Conservation (phyloP, 2,329 filamentous ascomycete genomes). For the Davidsoniella neocaledoniae region DNA sequence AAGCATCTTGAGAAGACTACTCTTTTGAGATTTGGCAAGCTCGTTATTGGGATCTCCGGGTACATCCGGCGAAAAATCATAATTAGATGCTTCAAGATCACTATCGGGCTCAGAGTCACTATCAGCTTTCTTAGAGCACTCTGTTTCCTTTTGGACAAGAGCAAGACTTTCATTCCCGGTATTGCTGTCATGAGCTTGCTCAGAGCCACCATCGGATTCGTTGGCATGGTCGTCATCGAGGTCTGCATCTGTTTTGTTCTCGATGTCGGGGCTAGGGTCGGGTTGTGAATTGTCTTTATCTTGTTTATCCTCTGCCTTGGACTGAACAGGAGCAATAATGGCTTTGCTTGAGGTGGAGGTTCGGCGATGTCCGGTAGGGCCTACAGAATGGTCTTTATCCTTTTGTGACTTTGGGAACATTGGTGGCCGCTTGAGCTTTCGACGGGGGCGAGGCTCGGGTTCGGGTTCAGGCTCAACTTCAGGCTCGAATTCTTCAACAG, state of each 20-base stretch:
- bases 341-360: neutral
- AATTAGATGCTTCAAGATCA: constrained; percentile 52
- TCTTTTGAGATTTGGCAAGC: constrained; percentile 82
- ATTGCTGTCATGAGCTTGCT: constrained; percentile 17
- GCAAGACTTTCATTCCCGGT: no score
- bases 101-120: constrained; percentile 52
- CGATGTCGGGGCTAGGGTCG: neutral
- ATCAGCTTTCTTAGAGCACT: neutral
- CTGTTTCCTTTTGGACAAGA: neutral
- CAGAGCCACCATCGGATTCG: constrained; percentile 12
- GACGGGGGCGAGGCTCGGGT: constrained; percentile 2
- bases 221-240: constrained; percentile 19
- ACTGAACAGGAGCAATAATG: neutral
- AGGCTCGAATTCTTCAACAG: constrained; percentile 63
- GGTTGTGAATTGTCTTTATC: neutral
- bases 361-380: neutral
- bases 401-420: constrained; percentile 8
- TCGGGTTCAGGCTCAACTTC: constrained; percentile 7
- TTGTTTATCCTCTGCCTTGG: neutral
- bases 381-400: neutral
- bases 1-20: constrained; percentile 83
- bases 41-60: constrained; percentile 31
- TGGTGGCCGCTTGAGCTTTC: constrained; percentile 7
- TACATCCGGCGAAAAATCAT: constrained; percentile 26
- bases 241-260: constrained; percentile 8